Percentiles rank a stretch among this genome's conserved stretches.
Conservation (phyloP, 106 monocot genomes). For the Allium sativum region DNA sequence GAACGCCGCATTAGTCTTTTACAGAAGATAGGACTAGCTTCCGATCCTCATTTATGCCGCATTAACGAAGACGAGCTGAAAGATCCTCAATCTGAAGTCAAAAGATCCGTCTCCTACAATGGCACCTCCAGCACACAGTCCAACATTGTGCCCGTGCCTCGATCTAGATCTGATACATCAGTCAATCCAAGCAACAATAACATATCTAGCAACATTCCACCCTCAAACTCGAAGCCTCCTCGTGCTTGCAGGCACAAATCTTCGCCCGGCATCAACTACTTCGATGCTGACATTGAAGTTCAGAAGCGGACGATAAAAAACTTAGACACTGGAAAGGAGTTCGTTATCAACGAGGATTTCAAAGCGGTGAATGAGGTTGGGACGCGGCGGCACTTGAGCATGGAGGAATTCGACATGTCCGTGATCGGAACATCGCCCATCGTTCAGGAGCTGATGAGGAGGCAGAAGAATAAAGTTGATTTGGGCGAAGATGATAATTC, state of each 20-base stretch:
- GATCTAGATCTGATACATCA: constrained; percentile 9
- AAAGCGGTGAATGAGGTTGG: constrained; percentile 58
- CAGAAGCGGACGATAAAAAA: constrained; percentile 56
- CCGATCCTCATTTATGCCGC: constrained; percentile 36
- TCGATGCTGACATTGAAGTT: constrained; percentile 1
- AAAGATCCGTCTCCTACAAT: background rate
- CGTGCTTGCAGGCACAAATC: background rate
- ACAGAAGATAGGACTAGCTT: constrained; percentile 50
- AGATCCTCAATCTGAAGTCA: background rate
- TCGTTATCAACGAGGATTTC: constrained; percentile 66
- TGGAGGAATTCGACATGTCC: constrained; percentile 76
- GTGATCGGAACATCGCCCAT: constrained; percentile 70
- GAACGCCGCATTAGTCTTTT: constrained; percentile 78
- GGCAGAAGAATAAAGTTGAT: constrained; percentile 26
- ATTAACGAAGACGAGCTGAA: background rate
- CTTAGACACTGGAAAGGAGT: constrained; percentile 71
- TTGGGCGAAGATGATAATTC: background rate
- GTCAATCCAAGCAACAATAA: constrained; percentile 3
- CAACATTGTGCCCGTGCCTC: background rate
- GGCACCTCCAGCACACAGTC: background rate
- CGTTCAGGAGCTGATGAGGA: constrained; percentile 83
- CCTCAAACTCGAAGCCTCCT: constrained; percentile 24
- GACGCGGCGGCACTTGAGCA: constrained; percentile 66
- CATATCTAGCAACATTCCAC: constrained; percentile 18
- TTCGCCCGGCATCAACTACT: background rate